These are phyloP conservation scores for Mortierella sp. DNA, from an alignment of 371 early-diverging fungal genomes.

Conservation along the genomic window DNA sequence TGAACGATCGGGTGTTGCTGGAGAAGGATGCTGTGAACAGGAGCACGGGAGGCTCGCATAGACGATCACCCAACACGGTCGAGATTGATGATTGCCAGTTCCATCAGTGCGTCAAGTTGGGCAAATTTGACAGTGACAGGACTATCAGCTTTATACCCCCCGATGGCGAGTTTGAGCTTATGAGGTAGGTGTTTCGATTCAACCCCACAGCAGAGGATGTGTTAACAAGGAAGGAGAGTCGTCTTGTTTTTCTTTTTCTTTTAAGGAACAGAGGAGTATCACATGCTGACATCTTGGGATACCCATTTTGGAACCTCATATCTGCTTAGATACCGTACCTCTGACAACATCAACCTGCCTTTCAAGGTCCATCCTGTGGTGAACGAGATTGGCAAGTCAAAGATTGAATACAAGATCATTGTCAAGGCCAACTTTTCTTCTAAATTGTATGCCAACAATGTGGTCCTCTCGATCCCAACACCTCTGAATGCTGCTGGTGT, in stretches of 20 bases:
- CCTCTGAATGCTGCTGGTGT: constrained; percentile 85
- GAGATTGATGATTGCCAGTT: constrained; percentile 93
- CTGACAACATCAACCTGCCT: constrained; percentile 87
- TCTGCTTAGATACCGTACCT: constrained; percentile 77
- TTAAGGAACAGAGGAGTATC: not conserved
- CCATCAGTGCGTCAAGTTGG: constrained; percentile 91
- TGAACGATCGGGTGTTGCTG: constrained; percentile 85
- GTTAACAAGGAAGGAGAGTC: not conserved
- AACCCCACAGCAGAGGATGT: not conserved
- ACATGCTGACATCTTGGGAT: not conserved
- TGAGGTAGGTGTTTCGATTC: constrained; percentile 64
- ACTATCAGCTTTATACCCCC: constrained; percentile 92
- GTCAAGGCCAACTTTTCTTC: constrained; percentile 82
- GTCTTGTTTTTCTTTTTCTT: not conserved
- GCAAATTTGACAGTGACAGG: constrained; percentile 83
- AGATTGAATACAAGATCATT: constrained; percentile 83
- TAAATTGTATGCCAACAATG: constrained; percentile 84
- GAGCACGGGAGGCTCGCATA: constrained; percentile 12
- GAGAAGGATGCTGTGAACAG: constrained; percentile 70
- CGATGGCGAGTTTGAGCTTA: constrained; percentile 94
- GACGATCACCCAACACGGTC: constrained; percentile 61
- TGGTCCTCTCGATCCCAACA: constrained; percentile 84
- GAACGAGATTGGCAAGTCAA: constrained; percentile 78
- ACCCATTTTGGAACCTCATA: not conserved
- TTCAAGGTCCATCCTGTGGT: constrained; percentile 89